These are phyloP conservation scores for Pisolithus albus DNA, from an alignment of 768 basidiomycete species.

Conservation along the genomic window DNA sequence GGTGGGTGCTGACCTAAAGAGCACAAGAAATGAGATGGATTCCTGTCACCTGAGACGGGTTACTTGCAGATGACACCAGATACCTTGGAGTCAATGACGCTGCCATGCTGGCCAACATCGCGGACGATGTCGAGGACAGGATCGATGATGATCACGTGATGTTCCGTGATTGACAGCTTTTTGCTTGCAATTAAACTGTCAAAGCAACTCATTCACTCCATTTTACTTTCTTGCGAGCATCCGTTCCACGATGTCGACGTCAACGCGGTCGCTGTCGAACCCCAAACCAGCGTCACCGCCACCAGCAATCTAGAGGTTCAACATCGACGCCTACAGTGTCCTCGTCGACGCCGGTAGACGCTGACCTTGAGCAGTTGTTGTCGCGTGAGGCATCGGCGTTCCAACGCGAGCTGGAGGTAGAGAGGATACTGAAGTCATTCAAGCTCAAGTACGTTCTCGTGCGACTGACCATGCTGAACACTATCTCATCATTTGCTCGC, in stretches of 20 bases:
- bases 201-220: not conserved
- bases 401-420: constrained; percentile 82
- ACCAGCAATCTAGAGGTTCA: constrained; percentile 4
- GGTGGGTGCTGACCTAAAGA: no score
- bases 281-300: constrained; percentile 7
- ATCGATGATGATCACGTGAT: not conserved
- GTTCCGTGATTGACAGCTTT: no score
- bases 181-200: not conserved
- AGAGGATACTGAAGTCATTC: constrained; percentile 90
- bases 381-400: constrained; percentile 78
- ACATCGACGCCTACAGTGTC: constrained; percentile 7
- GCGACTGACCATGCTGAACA: no score
- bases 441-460: constrained; percentile 75
- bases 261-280: constrained; percentile 10
- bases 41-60: no score
- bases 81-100: no score
- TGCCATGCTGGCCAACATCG: no score
- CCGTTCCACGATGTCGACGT: constrained; percentile 15
- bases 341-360: constrained; percentile 24
- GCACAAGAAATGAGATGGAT: no score
- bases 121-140: no score
- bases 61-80: no score
- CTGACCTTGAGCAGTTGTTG: constrained; percentile 74
- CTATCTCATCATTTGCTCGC: not conserved
- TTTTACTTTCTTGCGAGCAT: no score